These are phyloP conservation scores for Termitomyces sp. DNA, from an alignment of 768 basidiomycete species.

Conservation along the genomic window DNA sequence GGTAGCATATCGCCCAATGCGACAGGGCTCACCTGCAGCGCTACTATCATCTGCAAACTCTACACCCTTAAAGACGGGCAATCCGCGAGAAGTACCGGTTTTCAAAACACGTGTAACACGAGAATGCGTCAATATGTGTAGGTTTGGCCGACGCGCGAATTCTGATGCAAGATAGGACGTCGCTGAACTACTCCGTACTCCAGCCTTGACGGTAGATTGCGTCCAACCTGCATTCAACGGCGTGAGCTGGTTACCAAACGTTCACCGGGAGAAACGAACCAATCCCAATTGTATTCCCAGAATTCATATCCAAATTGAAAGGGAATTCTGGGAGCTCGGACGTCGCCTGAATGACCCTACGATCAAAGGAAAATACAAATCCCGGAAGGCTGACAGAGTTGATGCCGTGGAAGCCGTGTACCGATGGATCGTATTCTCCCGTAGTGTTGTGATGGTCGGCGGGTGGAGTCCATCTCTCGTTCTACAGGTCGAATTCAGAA, in stretches of 20 bases:
- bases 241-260: neutral
- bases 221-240: conserved; percentile 15
- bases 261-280: conserved; percentile 6
- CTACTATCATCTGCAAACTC: conserved; percentile 14
- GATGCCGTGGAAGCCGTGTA: conserved; percentile 20
- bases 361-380: conserved; percentile 19
- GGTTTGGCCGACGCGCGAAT: conserved; percentile 14
- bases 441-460: conserved; percentile 24
- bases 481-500: conserved; percentile 3
- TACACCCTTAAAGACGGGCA: conserved; percentile 18
- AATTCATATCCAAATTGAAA: conserved; percentile 21
- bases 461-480: conserved; percentile 24
- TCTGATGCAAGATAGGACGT: conserved; percentile 19
- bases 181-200: conserved; percentile 22
- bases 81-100: conserved; percentile 7
- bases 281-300: conserved; percentile 19
- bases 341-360: conserved; percentile 22
- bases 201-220: conserved; percentile 20
- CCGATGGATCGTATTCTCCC: conserved; percentile 3
- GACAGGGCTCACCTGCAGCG: neutral
- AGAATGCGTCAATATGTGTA: conserved; percentile 18
- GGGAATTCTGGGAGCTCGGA: conserved; percentile 19
- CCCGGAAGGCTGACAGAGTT: conserved; percentile 25
- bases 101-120: conserved; percentile 18
- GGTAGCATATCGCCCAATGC: neutral